Conservation (phyloP, 441 rosid genomes). For the Populus trichocarpa region DNA sequence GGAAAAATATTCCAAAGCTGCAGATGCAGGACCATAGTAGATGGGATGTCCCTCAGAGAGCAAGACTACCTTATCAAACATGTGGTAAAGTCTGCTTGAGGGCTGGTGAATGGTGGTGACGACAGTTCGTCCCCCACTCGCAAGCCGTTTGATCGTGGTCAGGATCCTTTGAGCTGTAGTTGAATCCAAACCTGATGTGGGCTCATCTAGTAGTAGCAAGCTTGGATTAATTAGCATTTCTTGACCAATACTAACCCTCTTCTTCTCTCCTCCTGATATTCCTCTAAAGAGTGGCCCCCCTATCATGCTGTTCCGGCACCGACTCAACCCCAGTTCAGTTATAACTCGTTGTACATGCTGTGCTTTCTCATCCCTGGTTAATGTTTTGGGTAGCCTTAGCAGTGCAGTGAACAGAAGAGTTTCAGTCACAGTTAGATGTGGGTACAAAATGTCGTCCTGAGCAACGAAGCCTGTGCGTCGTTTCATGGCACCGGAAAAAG, state of each 20-base stretch:
- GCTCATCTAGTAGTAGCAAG: conserved; percentile 82
- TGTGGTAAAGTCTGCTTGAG: conserved; percentile 84
- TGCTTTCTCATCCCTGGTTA: conserved; percentile 59
- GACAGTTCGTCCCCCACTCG: conserved; percentile 77
- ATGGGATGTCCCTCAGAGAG: conserved; percentile 83
- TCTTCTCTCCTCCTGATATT: conserved; percentile 94
- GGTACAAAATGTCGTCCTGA: conserved; percentile 80
- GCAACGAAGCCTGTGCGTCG: conserved; percentile 85
- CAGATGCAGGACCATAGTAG: conserved; percentile 73
- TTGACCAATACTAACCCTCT: conserved; percentile 45
- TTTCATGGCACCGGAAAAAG: conserved; percentile 72
- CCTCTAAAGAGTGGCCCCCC: conserved; percentile 95
- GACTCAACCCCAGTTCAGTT: conserved; percentile 61
- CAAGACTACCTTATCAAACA: conserved; percentile 92
- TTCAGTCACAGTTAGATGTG: conserved; percentile 86
- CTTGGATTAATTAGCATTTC: conserved; percentile 72
- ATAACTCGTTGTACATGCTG: conserved; percentile 69
- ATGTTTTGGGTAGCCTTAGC: conserved; percentile 63
- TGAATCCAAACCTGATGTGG: conserved; percentile 94
- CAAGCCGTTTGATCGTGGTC: conserved; percentile 70
- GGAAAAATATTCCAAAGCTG: conserved; percentile 83
- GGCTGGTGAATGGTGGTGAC: conserved; percentile 96
- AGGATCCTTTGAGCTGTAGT: conserved; percentile 86
- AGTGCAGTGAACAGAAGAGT: conserved; percentile 88
- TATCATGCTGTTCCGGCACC: conserved; percentile 81